Evolutionary conservation across 192 early-diverging fungal genomes (phyloP), one percentile per base, ranked within the genome.

Genomic region (Entomortierella beljakovae): DNA sequence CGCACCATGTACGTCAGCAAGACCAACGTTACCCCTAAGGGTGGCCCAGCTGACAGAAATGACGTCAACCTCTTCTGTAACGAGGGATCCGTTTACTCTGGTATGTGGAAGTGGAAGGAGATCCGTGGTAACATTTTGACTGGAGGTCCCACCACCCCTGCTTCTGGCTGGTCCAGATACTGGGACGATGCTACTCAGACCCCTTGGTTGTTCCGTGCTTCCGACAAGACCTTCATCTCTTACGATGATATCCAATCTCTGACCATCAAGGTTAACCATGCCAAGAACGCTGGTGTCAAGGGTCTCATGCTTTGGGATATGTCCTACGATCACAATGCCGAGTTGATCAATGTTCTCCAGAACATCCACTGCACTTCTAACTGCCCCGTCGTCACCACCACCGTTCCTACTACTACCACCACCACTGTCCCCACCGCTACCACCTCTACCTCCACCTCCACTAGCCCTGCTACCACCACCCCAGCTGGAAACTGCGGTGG

Each of bases 191-290:
- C 74, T 18, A 90, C 88, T n/a, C 82, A 88, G 28, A 93, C 92
- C 5, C 93, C 94, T 26, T 94, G 91, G 90, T 64, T 95, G 54
- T 93, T 86, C 51, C 88, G 89, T 52, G 80, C 86, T 11, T 68
- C 82, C 9, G 84, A 82, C 65, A 88, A 89, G 38, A 82, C 86
- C 8, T 95, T 89, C 59, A 86, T 95, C 38, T 92, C 92, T 11
- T 95, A 94, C 68, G 94, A 95, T 61, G 94, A 95, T 65, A 82
- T 86, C n/a, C 69, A 83, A 34, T 93, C 91, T 2, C 35, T 94
- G 7, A 70, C 75, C 6, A 66, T 80, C 51, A 95, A 95, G 69
- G 86, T 91, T 10, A 81, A 86, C 3, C 83, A 84, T 75, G 88
- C 86, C 22, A 66, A 75, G 20, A 61, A 63, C 0, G 80, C 84